These are phyloP conservation scores for Pseudopediastrum boryanum DNA, from an alignment of 139 green algal species.

Conservation along the genomic window DNA sequence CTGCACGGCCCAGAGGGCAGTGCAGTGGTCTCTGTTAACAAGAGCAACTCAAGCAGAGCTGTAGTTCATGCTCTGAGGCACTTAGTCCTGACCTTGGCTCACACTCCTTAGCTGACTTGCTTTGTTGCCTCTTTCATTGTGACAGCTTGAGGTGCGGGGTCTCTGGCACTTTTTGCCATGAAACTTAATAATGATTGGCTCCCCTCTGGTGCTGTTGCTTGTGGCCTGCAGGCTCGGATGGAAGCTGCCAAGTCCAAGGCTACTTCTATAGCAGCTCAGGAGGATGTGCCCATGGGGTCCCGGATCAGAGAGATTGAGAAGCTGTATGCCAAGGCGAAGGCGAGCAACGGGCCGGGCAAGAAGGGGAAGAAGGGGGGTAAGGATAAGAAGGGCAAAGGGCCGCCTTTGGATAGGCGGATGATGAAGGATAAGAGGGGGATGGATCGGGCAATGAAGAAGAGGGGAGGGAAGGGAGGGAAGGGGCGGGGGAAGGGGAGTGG, in stretches of 20 bases:
- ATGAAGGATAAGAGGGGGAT: conserved; percentile 61
- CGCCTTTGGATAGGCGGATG: conserved; percentile 68
- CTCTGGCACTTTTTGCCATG: too few relatives aligned
- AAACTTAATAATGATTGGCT: too few relatives aligned
- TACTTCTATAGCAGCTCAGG: conserved; percentile 74
- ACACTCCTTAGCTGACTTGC: too few relatives aligned
- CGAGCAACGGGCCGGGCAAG: conserved; percentile 39
- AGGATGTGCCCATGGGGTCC: conserved; percentile 70
- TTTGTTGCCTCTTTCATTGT: too few relatives aligned
- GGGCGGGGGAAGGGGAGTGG: conserved; percentile 48
- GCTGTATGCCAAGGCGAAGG: conserved; percentile 72
- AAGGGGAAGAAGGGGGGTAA: conserved; percentile 46
- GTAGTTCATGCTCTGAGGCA: too few relatives aligned
- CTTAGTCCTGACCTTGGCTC: too few relatives aligned
- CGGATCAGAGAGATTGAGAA: conserved; percentile 81
- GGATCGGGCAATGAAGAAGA: conserved; percentile 43
- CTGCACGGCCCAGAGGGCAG: too few relatives aligned
- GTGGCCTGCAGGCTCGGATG: conserved; percentile 51
- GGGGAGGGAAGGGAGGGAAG: conserved; percentile 30
- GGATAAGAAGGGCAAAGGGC: conserved; percentile 42
- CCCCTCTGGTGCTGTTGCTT: too few relatives aligned
- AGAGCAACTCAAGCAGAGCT: too few relatives aligned
- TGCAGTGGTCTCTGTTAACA: too few relatives aligned
- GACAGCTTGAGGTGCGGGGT: too few relatives aligned
- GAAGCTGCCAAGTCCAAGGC: conserved; percentile 78